phyloP scores from a whole-genome alignment of 192 early-diverging fungal genomes.

The Bifiguratus adelaidae region DNA sequence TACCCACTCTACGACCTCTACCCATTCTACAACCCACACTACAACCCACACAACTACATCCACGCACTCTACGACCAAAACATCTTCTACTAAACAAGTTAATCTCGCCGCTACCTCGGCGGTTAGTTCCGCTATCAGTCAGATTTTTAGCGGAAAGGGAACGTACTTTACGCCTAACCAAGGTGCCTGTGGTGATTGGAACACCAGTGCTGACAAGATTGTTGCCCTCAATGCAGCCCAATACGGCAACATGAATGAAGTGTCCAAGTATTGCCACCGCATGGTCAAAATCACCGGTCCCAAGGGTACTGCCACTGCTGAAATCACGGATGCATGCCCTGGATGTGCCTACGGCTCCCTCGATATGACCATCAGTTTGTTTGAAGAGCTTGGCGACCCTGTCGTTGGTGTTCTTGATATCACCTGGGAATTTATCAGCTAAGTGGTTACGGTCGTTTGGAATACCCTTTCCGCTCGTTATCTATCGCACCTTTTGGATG shows the following conservation, averaged over 20 bases:
- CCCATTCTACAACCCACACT: too few species aligned
- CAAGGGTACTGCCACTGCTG: slow-evolving; percentile 17
- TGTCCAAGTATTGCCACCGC: slow-evolving; percentile 21
- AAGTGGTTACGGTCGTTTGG: too few species aligned
- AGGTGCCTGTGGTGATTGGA: slow-evolving; percentile 16
- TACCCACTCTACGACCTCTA: too few species aligned
- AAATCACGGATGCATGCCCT: slow-evolving; percentile 34
- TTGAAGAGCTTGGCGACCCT: slow-evolving; percentile 19
- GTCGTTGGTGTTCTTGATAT: slow-evolving; percentile 20
- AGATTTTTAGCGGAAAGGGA: too few species aligned
- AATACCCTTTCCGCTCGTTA: too few species aligned
- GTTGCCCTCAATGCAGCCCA: slow-evolving; percentile 27
- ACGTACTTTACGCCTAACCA: slow-evolving; percentile 15
- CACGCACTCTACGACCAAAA: too few species aligned
- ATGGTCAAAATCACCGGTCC: slow-evolving; percentile 13
- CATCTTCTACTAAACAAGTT: too few species aligned
- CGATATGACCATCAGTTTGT: slow-evolving; percentile 25
- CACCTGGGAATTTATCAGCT: slow-evolving; percentile 23
- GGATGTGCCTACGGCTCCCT: slow-evolving; percentile 17
- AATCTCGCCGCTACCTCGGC: too few species aligned
- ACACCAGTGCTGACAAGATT: slow-evolving; percentile 11
- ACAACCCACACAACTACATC: too few species aligned
- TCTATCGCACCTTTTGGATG: too few species aligned
- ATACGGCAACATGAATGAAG: slow-evolving; percentile 20
- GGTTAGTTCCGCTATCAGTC: too few species aligned